Conservation (phyloP, 805 yeast species). For the Debaryomyces castellii region DNA sequence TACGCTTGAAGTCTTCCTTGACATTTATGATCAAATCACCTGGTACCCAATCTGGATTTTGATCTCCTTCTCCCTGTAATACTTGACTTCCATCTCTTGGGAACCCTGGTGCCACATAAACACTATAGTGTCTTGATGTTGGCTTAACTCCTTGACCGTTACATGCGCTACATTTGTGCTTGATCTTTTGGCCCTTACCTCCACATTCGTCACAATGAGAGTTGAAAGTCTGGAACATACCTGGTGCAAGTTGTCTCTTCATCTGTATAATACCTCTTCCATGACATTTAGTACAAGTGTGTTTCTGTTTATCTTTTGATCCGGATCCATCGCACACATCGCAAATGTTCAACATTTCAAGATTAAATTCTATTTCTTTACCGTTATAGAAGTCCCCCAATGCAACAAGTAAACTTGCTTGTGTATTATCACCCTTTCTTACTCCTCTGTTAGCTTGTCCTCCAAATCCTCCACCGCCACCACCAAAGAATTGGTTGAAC, state of each 20-base stretch:
- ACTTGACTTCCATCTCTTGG: slow-evolving; percentile 58
- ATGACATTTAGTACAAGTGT: slow-evolving; percentile 64
- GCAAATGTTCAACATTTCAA: slow-evolving; percentile 76
- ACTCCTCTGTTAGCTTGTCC: slow-evolving; percentile 35
- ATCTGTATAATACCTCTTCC: slow-evolving; percentile 73
- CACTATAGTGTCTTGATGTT: slow-evolving; percentile 53
- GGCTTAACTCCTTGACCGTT: slow-evolving; percentile 65
- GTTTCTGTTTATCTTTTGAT: slow-evolving; percentile 71
- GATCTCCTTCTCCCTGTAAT: slow-evolving; percentile 77
- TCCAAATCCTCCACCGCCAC: slow-evolving; percentile 26
- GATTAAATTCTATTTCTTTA: slow-evolving; percentile 52
- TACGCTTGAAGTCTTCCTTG: slow-evolving; percentile 52
- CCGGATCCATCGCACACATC: slow-evolving; percentile 82
- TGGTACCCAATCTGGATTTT: slow-evolving; percentile 74
- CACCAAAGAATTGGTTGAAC: slow-evolving; percentile 47
- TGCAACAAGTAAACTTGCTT: slow-evolving; percentile 53
- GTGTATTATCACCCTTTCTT: slow-evolving; percentile 62
- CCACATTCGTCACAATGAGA: slow-evolving; percentile 75
- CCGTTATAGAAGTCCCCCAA: slow-evolving; percentile 74
- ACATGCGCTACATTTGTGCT: slow-evolving; percentile 67
- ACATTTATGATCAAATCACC: slow-evolving; percentile 75
- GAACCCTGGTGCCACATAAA: slow-evolving; percentile 71
- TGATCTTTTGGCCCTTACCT: slow-evolving; percentile 72
- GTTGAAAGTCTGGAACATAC: slow-evolving; percentile 85
- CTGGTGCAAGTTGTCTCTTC: slow-evolving; percentile 79